Evolutionary conservation across 306 rosid species (phyloP).

Genomic region (Lathyrus aphaca): DNA sequence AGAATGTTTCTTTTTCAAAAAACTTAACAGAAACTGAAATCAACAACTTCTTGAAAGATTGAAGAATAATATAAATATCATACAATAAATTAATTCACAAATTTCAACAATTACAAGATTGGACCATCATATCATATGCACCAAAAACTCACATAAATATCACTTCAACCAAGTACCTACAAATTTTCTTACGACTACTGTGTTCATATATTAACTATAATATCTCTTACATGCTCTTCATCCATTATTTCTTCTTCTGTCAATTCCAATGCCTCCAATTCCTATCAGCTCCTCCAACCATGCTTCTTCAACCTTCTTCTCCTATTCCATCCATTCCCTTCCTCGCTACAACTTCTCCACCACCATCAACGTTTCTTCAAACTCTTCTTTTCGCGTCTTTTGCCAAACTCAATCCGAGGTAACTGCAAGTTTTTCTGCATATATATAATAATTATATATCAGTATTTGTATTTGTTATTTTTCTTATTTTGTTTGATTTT

Average conservation of each 20-base stretch:
- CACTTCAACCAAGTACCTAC: background rate
- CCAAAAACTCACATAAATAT: slow-evolving; percentile 8
- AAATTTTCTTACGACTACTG: background rate
- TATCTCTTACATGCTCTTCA: slow-evolving; percentile 6
- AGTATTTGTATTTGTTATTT: background rate
- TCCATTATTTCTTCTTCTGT: slow-evolving; percentile 34
- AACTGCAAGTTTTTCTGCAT: background rate
- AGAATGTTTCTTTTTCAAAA: background rate
- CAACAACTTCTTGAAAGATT: background rate
- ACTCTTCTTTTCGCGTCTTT: slow-evolving; percentile 32
- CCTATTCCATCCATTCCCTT: slow-evolving; percentile 29
- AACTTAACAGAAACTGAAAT: background rate
- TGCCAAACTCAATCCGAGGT: slow-evolving; percentile 45
- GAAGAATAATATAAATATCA: background rate
- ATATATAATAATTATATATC: background rate
- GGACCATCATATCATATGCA: background rate
- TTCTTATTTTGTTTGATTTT: background rate
- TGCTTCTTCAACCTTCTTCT: slow-evolving; percentile 36
- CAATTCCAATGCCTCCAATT: slow-evolving; percentile 30
- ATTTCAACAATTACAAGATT: background rate
- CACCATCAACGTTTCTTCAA: slow-evolving; percentile 10
- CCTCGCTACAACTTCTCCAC: slow-evolving; percentile 36
- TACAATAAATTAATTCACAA: background rate
- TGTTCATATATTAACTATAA: background rate
- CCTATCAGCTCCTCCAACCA: slow-evolving; percentile 20